Conservation (phyloP, 1,284 basidiomycete genomes). For the Cryptococcus deneoformans region DNA sequence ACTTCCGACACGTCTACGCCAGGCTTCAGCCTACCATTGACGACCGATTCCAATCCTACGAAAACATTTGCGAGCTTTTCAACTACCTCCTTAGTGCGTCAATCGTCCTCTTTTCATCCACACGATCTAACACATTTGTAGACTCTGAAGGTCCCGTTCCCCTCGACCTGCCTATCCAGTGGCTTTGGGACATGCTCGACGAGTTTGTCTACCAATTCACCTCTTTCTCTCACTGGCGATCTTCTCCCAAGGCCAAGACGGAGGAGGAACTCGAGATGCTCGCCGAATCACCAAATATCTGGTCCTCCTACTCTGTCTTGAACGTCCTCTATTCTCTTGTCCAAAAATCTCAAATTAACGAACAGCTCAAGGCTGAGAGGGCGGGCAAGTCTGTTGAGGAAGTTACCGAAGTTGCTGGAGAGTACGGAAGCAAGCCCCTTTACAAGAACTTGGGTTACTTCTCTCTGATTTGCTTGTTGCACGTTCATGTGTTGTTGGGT, state of each 20-base stretch:
- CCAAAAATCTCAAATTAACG: constrained; percentile 93
- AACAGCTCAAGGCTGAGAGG: constrained; percentile 80
- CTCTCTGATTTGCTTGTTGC: constrained; percentile 89
- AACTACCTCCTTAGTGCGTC: constrained; percentile 81
- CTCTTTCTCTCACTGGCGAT: constrained; percentile 88
- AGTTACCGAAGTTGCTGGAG: constrained; percentile 82
- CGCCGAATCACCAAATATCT: constrained; percentile 72
- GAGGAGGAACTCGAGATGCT: constrained; percentile 85
- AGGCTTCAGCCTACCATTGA: constrained; percentile 92
- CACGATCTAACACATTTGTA: constrained; percentile 34
- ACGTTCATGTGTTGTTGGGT: constrained; percentile 92
- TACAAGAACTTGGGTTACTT: constrained; percentile 99
- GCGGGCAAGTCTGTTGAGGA: constrained; percentile 78
- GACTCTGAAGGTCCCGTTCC: constrained; percentile 91
- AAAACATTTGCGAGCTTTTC: constrained; percentile 98
- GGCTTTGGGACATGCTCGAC: constrained; percentile 98
- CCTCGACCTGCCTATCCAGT: constrained; percentile 91
- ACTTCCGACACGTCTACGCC: constrained; percentile 80
- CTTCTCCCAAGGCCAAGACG: constrained; percentile 76
- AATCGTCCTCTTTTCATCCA: background rate
- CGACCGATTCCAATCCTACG: constrained; percentile 97
- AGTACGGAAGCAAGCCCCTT: constrained; percentile 83
- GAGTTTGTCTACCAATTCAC: constrained; percentile 99
- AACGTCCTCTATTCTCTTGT: constrained; percentile 98
- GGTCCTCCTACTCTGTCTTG: constrained; percentile 96